Percentiles rank a stretch among this genome's conserved stretches.
Conservation (phyloP, 345 rosid genomes). For the Arabis alpina region DNA sequence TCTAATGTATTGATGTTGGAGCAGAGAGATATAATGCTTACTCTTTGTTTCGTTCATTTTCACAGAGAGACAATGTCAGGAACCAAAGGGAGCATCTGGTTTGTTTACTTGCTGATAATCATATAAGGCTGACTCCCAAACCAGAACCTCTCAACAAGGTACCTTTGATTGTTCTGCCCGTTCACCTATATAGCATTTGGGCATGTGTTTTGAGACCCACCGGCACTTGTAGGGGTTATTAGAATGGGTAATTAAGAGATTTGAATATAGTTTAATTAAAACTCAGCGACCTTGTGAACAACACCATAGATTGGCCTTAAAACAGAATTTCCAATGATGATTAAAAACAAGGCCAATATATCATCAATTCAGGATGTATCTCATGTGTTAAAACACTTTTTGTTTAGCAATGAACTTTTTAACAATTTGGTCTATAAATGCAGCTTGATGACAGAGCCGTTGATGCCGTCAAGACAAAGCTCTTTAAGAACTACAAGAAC, state of each 20-base stretch:
- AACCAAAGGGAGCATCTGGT: slow-evolving; percentile 97
- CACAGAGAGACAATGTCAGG: slow-evolving; percentile 91
- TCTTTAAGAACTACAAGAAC: slow-evolving; percentile 84
- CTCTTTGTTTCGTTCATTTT: slow-evolving; percentile 32
- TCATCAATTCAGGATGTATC: not conserved
- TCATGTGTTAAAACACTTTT: slow-evolving; percentile 20
- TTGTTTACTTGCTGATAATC: slow-evolving; percentile 82
- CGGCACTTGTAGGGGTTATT: slow-evolving; percentile 9
- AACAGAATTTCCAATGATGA: slow-evolving; percentile 13
- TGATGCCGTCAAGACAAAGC: slow-evolving; percentile 87
- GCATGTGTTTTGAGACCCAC: slow-evolving; percentile 27
- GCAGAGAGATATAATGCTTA: slow-evolving; percentile 24
- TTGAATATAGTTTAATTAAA: slow-evolving; percentile 3
- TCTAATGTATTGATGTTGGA: slow-evolving; percentile 13
- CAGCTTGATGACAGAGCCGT: slow-evolving; percentile 98
- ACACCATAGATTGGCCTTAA: slow-evolving; percentile 10
- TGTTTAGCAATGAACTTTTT: not conserved
- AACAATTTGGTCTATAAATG: slow-evolving; percentile 22
- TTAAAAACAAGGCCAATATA: not conserved
- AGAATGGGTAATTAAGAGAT: slow-evolving; percentile 6
- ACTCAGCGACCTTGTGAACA: slow-evolving; percentile 26
- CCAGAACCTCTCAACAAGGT: slow-evolving; percentile 95
- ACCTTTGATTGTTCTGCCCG: slow-evolving; percentile 26
- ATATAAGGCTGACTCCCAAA: slow-evolving; percentile 81
- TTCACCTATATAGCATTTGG: slow-evolving; percentile 23